Conservation (phyloP, 1,139 yeast genomes). For the Geotrichum cucujoidarum region DNA sequence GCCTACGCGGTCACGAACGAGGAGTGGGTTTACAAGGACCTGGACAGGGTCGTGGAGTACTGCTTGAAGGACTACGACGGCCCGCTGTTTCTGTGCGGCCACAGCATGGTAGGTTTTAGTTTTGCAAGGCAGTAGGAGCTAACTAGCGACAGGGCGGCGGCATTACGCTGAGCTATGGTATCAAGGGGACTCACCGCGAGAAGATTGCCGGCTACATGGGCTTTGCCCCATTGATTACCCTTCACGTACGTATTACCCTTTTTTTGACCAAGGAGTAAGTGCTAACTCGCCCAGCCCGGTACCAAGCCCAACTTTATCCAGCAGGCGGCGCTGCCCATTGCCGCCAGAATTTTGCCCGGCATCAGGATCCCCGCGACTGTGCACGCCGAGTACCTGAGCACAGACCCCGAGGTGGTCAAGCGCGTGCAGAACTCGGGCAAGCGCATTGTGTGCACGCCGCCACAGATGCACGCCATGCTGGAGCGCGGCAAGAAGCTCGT, state of each 20-base stretch:
- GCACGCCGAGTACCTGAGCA: constrained; percentile 51
- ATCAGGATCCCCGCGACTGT: constrained; percentile 55
- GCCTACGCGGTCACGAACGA: constrained; percentile 66
- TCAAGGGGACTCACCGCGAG: constrained; percentile 56
- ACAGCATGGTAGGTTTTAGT: constrained; percentile 55
- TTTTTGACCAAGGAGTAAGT: background rate
- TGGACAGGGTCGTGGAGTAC: constrained; percentile 54
- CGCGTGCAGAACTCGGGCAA: constrained; percentile 28
- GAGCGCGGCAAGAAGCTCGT: constrained; percentile 54
- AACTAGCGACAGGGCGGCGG: constrained; percentile 61
- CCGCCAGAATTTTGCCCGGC: constrained; percentile 50
- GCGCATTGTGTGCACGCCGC: constrained; percentile 45
- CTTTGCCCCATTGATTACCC: constrained; percentile 61
- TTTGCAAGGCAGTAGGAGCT: background rate
- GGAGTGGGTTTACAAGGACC: constrained; percentile 55
- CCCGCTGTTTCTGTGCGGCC: constrained; percentile 57
- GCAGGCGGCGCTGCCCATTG: constrained; percentile 44
- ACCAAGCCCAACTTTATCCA: constrained; percentile 53
- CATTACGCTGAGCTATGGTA: constrained; percentile 65
- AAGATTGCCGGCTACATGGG: constrained; percentile 53
- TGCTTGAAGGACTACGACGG: constrained; percentile 38
- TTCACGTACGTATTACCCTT: constrained; percentile 38
- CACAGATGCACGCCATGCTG: constrained; percentile 61
- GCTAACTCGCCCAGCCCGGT: constrained; percentile 26
- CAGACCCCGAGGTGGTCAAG: constrained; percentile 38